Conservation (phyloP, 768 basidiomycete genomes). For the Scleroderma bovista region DNA sequence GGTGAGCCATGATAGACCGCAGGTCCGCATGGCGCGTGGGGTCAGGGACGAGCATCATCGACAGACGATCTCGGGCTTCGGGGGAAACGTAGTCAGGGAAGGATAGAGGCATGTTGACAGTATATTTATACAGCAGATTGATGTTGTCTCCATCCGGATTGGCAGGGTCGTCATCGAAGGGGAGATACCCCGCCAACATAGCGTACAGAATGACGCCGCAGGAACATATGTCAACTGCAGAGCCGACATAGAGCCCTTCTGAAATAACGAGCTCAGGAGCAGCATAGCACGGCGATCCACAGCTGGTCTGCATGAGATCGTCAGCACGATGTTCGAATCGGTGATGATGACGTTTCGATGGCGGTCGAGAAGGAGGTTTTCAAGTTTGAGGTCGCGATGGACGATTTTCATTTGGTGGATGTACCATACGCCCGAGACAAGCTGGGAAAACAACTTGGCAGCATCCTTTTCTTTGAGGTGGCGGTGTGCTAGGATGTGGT, state of each 20-base stretch:
- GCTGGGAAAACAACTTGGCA: slow-evolving; percentile 92
- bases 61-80: slow-evolving; percentile 77
- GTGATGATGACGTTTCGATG: slow-evolving; percentile 99
- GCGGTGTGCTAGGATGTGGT: slow-evolving; percentile 96
- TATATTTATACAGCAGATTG: slow-evolving; percentile 97
- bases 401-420: slow-evolving; percentile 99
- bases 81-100: slow-evolving; percentile 94
- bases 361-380: slow-evolving; percentile 95
- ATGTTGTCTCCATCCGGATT: slow-evolving; percentile 99
- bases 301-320: slow-evolving; percentile 98
- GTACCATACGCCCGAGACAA: slow-evolving; percentile 98
- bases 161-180: slow-evolving; percentile 97
- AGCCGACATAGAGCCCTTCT: slow-evolving; percentile 94
- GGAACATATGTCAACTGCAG: slow-evolving; percentile 97
- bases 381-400: slow-evolving; percentile 97
- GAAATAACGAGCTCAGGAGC: slow-evolving; percentile 97
- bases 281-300: slow-evolving; percentile 96
- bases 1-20: slow-evolving; percentile 75
- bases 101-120: slow-evolving; percentile 92
- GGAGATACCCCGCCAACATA: slow-evolving; percentile 96
- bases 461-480: slow-evolving; percentile 95
- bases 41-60: slow-evolving; percentile 93
- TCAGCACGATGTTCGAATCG: slow-evolving; percentile 87
- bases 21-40: slow-evolving; percentile 76
- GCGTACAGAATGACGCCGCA: slow-evolving; percentile 96